Conservation (phyloP, 495 filamentous ascomycete genomes). For the Chaetomidium leptoderma region DNA sequence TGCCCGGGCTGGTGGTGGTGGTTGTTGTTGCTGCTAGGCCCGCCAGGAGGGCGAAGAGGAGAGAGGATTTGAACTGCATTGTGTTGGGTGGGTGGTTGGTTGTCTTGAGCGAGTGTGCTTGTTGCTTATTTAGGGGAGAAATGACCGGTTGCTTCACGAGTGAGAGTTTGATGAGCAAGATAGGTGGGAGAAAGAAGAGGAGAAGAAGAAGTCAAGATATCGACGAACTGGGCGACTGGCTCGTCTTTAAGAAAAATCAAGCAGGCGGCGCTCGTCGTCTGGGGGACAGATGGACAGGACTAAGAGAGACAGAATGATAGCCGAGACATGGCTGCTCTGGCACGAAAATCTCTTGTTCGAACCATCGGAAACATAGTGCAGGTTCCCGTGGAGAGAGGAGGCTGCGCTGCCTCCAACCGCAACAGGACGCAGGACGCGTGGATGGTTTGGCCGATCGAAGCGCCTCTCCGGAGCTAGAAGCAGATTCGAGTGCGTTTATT, state of each 20-base stretch:
- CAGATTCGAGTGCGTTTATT: neutral
- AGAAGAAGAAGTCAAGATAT: no score
- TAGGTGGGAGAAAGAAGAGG: neutral
- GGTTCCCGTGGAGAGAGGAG: constrained; percentile 1
- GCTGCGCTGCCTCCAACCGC: neutral
- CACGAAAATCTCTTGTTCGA: constrained; percentile 1
- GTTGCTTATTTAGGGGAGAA: neutral
- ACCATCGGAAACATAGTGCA: constrained; percentile 8
- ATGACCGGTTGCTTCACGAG: neutral
- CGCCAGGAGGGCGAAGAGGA: constrained; percentile 25
- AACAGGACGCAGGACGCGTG: constrained; percentile 5
- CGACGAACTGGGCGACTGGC: neutral
- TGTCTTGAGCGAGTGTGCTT: neutral
- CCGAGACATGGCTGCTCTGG: constrained; percentile 13
- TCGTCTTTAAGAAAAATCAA: constrained; percentile 2
- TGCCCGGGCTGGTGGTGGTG: neutral
- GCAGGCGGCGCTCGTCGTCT: constrained; percentile 5
- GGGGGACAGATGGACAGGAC: constrained; percentile 1
- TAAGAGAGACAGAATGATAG: neutral
- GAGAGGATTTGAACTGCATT: constrained; percentile 28
- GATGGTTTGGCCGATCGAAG: constrained; percentile 11
- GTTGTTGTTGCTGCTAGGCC: constrained; percentile 14
- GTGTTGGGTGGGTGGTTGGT: constrained; percentile 12
- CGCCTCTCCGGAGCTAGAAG: constrained; percentile 4
- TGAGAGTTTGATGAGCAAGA: neutral